Conservation (phyloP, 1,139 yeast species). For the Suhomyces chickasaworum region DNA sequence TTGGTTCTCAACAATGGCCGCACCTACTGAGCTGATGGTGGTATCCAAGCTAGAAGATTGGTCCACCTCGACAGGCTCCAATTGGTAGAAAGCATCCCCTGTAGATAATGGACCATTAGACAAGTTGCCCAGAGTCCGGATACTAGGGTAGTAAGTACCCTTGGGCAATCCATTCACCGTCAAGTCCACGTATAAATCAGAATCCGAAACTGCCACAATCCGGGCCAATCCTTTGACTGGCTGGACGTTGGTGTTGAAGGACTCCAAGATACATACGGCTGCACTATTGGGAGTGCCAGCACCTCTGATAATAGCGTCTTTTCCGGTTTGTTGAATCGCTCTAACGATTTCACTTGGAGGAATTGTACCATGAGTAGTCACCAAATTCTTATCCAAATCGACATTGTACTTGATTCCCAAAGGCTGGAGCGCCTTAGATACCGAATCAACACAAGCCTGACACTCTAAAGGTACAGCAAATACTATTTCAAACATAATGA, state of each 20-base stretch:
- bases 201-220: conserved; percentile 65
- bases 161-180: conserved; percentile 69
- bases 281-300: conserved; percentile 87
- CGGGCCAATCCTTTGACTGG: conserved; percentile 89
- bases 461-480: conserved; percentile 83
- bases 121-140: conserved; percentile 74
- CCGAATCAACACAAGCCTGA: conserved; percentile 64
- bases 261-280: conserved; percentile 87
- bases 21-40: conserved; percentile 43
- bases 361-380: conserved; percentile 61
- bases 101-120: conserved; percentile 73
- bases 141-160: conserved; percentile 69
- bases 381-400: conserved; percentile 57
- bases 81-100: conserved; percentile 52
- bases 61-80: conserved; percentile 42
- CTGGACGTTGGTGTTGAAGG: conserved; percentile 50
- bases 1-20: conserved; percentile 26
- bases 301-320: conserved; percentile 90
- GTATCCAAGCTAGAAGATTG: conserved; percentile 36
- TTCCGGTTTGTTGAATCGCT: conserved; percentile 70
- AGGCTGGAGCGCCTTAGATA: conserved; percentile 51
- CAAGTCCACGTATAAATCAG: conserved; percentile 65
- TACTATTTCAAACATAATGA: conserved; percentile 52
- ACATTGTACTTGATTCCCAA: conserved; percentile 53
- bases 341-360: conserved; percentile 72